Conservation (phyloP, 1,139 yeast genomes). For the Zygosaccharomyces sapae region DNA sequence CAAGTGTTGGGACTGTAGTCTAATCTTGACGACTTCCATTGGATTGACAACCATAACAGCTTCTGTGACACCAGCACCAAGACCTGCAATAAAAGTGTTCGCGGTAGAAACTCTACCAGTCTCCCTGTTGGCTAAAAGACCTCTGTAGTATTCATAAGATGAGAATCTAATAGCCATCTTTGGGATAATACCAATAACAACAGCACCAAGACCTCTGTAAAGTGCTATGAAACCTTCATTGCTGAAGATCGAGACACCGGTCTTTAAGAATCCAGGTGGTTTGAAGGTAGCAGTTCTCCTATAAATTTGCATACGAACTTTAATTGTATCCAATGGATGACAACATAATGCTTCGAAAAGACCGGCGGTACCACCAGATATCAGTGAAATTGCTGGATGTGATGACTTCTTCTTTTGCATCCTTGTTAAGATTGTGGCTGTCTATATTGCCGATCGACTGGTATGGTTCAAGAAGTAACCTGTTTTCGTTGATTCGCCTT, state of each 20-base stretch:
- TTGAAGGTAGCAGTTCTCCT: conserved; percentile 50
- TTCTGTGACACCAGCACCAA: conserved; percentile 96
- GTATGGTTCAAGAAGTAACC: too few relatives aligned
- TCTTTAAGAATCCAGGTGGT: conserved; percentile 79
- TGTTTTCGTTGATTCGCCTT: too few relatives aligned
- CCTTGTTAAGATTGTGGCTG: background rate
- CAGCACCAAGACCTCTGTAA: conserved; percentile 96
- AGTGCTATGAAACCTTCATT: conserved; percentile 83
- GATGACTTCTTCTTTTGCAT: conserved; percentile 35
- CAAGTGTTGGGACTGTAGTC: conserved; percentile 93
- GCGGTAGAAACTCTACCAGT: conserved; percentile 73
- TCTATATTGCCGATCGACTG: too few relatives aligned
- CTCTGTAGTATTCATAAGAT: conserved; percentile 84
- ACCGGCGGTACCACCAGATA: conserved; percentile 98
- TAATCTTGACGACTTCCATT: conserved; percentile 93
- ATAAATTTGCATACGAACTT: conserved; percentile 93
- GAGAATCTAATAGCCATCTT: conserved; percentile 97
- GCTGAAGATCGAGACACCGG: conserved; percentile 73
- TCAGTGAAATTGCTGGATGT: conserved; percentile 63
- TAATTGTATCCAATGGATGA: conserved; percentile 95
- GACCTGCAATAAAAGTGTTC: conserved; percentile 81
- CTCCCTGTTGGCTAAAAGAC: conserved; percentile 52
- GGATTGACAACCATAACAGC: conserved; percentile 94
- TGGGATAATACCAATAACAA: conserved; percentile 94
- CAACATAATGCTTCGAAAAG: conserved; percentile 93